phyloP scores from a whole-genome alignment of 169 alveolate species.

The Sarcocystis neurona region DNA sequence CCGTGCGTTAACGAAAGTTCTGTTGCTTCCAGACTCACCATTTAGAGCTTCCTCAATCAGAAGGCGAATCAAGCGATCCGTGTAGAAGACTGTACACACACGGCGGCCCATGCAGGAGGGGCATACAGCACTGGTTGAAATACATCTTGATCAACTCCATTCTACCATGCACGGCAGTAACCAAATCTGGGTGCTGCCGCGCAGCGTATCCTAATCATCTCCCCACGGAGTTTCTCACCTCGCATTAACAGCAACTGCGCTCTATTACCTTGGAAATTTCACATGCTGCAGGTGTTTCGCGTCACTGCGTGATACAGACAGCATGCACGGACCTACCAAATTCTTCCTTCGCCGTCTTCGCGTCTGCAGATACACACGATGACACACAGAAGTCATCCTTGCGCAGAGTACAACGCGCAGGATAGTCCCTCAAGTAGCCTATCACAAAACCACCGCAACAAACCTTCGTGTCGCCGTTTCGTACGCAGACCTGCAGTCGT shows the following conservation, averaged over 20 bases:
- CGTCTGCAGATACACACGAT: conserved; percentile 18
- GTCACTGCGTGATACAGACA: neutral
- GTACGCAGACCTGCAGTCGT: too few relatives aligned
- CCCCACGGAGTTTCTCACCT: neutral
- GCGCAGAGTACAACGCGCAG: too few relatives aligned
- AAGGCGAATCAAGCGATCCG: conserved; percentile 69
- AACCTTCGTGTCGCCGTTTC: too few relatives aligned
- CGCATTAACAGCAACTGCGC: too few relatives aligned
- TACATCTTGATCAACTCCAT: neutral
- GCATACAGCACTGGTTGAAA: neutral
- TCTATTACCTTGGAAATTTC: too few relatives aligned
- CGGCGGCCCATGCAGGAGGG: neutral
- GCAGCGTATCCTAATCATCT: neutral
- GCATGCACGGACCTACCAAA: conserved; percentile 38
- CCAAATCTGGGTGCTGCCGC: neutral
- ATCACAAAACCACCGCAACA: too few relatives aligned
- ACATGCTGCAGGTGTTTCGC: too few relatives aligned
- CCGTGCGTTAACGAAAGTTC: too few relatives aligned
- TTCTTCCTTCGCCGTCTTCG: conserved; percentile 53
- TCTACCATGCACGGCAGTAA: neutral
- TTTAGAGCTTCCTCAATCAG: conserved; percentile 69
- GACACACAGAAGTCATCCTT: neutral
- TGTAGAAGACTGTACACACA: conserved; percentile 65
- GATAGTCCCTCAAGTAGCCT: too few relatives aligned
- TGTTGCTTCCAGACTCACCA: too few relatives aligned